Conservation (phyloP, 257 asterid genomes). For the Solanum dulcamara region DNA sequence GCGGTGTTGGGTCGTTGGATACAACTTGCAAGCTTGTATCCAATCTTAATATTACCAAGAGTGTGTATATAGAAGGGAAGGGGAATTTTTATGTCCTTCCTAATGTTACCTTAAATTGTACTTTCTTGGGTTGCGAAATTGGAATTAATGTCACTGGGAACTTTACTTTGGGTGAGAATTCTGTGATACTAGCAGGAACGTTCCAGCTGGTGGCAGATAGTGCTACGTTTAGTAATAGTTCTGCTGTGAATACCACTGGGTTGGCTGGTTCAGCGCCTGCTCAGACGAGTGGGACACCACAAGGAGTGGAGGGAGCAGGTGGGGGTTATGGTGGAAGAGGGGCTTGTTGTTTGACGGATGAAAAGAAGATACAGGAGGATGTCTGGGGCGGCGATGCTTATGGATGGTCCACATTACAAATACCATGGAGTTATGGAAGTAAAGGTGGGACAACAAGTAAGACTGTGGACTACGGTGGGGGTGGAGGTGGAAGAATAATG, state of each 20-base stretch:
- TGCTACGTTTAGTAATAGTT: constrained; percentile 50
- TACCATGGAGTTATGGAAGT: constrained; percentile 86
- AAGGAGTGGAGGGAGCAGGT: constrained; percentile 86
- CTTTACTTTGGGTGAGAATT: constrained; percentile 55
- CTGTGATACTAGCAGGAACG: constrained; percentile 45
- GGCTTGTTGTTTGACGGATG: constrained; percentile 69
- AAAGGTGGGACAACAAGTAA: constrained; percentile 77
- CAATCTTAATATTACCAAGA: constrained; percentile 48
- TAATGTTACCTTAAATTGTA: constrained; percentile 54
- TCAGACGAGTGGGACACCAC: constrained; percentile 95
- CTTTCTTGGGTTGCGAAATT: constrained; percentile 65
- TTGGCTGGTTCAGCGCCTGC: constrained; percentile 80
- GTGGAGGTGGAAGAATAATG: constrained; percentile 90
- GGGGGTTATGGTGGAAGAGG: constrained; percentile 99
- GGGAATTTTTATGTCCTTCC: constrained; percentile 76
- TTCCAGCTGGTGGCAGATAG: constrained; percentile 57
- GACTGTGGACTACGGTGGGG: constrained; percentile 90
- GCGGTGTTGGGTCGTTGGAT: constrained; percentile 85
- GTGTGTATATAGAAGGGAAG: constrained; percentile 78
- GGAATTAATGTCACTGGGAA: constrained; percentile 62
- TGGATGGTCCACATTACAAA: constrained; percentile 66
- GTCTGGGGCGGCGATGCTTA: constrained; percentile 99
- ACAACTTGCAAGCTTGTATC: constrained; percentile 75
- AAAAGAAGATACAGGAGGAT: constrained; percentile 67
- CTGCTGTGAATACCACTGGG: constrained; percentile 72